phyloP scores from a whole-genome alignment of 371 early-diverging fungal species.

The Mortierella sp. region DNA sequence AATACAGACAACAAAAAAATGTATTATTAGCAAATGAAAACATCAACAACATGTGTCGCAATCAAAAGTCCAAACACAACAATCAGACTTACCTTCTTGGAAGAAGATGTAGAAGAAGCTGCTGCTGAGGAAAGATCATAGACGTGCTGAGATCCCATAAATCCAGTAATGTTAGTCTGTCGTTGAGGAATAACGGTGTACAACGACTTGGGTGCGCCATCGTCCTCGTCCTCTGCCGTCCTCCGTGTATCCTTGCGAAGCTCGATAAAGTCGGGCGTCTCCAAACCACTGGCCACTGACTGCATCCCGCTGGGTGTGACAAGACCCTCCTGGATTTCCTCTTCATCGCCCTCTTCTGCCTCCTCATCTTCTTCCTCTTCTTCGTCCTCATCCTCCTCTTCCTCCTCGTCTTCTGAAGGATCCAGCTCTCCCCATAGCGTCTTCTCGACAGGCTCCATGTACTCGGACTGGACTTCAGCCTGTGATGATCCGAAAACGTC shows the following conservation, averaged over 20 bases:
- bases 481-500: constrained; percentile 92
- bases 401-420: constrained; percentile 75
- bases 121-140: constrained; percentile 80
- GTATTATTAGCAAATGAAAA: neutral
- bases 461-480: constrained; percentile 60
- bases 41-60: neutral
- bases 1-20: neutral
- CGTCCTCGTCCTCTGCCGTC: constrained; percentile 56
- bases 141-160: constrained; percentile 96
- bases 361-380: constrained; percentile 72
- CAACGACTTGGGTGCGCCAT: constrained; percentile 82
- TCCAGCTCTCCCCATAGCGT: constrained; percentile 91
- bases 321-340: constrained; percentile 76
- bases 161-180: constrained; percentile 81
- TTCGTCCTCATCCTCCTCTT: constrained; percentile 75
- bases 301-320: constrained; percentile 93
- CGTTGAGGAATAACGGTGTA: constrained; percentile 93
- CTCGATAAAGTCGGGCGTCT: constrained; percentile 94
- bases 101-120: constrained; percentile 28
- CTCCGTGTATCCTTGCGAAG: constrained; percentile 83
- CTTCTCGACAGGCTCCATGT: constrained; percentile 80
- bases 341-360: constrained; percentile 63
- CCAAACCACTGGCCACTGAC: constrained; percentile 86
- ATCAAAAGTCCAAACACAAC: constrained; percentile 2
- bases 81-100: constrained; percentile 32